A percentile compares a stretch with the other conserved stretches of the same genome.
Evolutionary conservation across 2,329 filamentous ascomycete genomes (phyloP).

Genomic region (Dendrostoma leiphaemia): DNA sequence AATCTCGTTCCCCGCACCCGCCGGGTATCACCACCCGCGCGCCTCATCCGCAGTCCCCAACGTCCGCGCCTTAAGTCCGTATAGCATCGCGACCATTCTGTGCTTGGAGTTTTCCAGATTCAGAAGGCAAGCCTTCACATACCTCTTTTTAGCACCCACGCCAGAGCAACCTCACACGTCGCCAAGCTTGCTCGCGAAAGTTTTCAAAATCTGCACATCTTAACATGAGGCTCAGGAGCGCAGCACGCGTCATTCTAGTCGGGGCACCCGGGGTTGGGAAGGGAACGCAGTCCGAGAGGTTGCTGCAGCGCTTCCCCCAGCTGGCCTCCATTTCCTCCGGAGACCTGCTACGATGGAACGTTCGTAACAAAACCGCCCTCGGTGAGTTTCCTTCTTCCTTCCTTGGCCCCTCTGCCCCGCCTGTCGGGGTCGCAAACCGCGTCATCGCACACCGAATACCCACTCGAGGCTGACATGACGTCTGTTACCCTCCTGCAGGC

Average conservation of each 20-base stretch:
- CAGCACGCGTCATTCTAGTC: constrained; percentile 90
- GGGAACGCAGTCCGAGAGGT: constrained; percentile 88
- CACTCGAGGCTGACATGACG: constrained; percentile 15
- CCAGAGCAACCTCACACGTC: constrained; percentile 10
- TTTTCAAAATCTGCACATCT: constrained; percentile 10
- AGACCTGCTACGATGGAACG: constrained; percentile 88
- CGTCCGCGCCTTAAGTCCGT: too few relatives aligned
- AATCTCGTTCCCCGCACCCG: constrained; percentile 6
- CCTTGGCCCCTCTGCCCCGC: constrained; percentile 10
- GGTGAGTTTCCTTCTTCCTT: constrained; percentile 51
- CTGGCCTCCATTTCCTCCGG: constrained; percentile 91
- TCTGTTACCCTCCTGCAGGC: constrained; percentile 51
- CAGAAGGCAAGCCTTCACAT: constrained; percentile 17
- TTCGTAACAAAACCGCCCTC: constrained; percentile 80
- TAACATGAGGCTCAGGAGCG: constrained; percentile 67
- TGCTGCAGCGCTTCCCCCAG: constrained; percentile 84
- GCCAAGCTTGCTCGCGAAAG: not conserved
- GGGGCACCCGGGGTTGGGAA: constrained; percentile 97
- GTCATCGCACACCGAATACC: too few relatives aligned
- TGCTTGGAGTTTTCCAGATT: not conserved
- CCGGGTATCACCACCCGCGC: not conserved
- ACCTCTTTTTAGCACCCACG: constrained; percentile 10
- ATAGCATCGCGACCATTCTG: not conserved
- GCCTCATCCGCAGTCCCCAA: too few relatives aligned
- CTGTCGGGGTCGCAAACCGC: not conserved